A percentile compares a stretch with the other conserved stretches of the same genome.
Conservation (phyloP, 2,329 filamentous ascomycete species). For the Aspergillus carbonarius region DNA sequence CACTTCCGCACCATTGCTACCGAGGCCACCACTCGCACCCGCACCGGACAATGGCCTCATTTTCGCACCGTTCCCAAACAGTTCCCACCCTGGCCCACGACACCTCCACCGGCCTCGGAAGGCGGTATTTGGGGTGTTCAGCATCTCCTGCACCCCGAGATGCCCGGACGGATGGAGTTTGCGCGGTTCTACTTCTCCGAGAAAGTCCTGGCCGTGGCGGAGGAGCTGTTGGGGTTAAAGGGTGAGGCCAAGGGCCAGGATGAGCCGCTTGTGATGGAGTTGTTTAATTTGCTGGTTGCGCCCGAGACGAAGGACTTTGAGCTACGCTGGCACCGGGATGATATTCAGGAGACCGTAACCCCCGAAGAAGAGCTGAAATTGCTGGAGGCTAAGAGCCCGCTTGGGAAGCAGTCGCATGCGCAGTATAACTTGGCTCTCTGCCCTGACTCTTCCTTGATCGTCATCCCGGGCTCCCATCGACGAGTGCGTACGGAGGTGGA, state of each 20-base stretch:
- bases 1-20: constrained; percentile 61
- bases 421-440: constrained; percentile 87
- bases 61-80: constrained; percentile 85
- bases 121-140: constrained; percentile 87
- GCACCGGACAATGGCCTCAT: constrained; percentile 73
- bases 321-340: constrained; percentile 82
- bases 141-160: constrained; percentile 73
- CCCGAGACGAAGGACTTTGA: constrained; percentile 67
- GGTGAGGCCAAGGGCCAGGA: constrained; percentile 41
- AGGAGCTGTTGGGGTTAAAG: constrained; percentile 58
- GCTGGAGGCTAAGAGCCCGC: constrained; percentile 51
- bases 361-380: constrained; percentile 66
- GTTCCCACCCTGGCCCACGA: constrained; percentile 79
- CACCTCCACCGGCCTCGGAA: constrained; percentile 46
- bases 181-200: constrained; percentile 70
- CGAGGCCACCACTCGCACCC: constrained; percentile 60
- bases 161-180: constrained; percentile 64
- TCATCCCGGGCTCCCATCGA: constrained; percentile 74
- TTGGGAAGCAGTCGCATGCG: constrained; percentile 62
- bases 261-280: constrained; percentile 75
- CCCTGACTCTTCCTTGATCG: constrained; percentile 69
- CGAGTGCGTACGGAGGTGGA: constrained; percentile 70
- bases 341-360: constrained; percentile 66
- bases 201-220: constrained; percentile 62
- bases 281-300: constrained; percentile 81